These are phyloP conservation scores for Juglanconis sp. DNA, from an alignment of 2,329 filamentous ascomycete genomes.

Conservation along the genomic window DNA sequence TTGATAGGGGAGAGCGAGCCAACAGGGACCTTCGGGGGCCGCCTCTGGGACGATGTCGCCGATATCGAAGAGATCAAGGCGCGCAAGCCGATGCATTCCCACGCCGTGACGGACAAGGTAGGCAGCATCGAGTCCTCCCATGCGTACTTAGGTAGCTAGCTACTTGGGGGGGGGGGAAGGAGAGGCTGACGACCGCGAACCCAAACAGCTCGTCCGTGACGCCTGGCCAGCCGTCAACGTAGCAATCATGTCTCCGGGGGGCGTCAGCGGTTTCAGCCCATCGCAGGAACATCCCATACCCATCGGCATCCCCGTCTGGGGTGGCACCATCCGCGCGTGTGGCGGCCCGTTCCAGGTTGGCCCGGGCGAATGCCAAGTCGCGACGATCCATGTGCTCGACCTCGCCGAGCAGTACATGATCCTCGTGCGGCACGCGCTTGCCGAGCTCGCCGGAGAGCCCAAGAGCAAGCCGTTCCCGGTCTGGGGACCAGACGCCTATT, in stretches of 20 bases:
- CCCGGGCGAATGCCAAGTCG: conserved; percentile 15
- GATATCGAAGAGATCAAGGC: conserved; percentile 17
- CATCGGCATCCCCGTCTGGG: conserved; percentile 4
- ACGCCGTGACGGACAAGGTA: conserved; percentile 17
- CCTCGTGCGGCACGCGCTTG: conserved; percentile 16
- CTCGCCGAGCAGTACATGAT: conserved; percentile 16
- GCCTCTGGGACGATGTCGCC: conserved; percentile 19
- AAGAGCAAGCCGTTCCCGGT: neutral
- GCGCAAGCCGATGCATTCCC: conserved; percentile 8
- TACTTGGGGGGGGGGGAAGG: no score
- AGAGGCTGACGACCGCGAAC: no score
- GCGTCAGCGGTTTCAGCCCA: conserved; percentile 10
- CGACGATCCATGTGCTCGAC: conserved; percentile 17
- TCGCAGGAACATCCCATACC: conserved; percentile 8
- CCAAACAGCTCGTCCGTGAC: conserved; percentile 6
- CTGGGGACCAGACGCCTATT: conserved; percentile 19
- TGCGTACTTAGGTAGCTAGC: no score
- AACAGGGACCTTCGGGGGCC: conserved; percentile 5
- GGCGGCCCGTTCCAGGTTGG: conserved; percentile 16
- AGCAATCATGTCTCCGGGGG: conserved; percentile 17
- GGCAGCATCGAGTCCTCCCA: neutral
- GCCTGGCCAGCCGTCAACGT: conserved; percentile 14
- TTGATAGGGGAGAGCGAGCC: neutral
- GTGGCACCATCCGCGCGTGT: conserved; percentile 9
- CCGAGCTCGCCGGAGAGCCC: neutral